Evolutionary conservation across 1,284 basidiomycete species (phyloP), one percentile per base, ranked within the genome.

Genomic region (Ceratobasidium sp.): DNA sequence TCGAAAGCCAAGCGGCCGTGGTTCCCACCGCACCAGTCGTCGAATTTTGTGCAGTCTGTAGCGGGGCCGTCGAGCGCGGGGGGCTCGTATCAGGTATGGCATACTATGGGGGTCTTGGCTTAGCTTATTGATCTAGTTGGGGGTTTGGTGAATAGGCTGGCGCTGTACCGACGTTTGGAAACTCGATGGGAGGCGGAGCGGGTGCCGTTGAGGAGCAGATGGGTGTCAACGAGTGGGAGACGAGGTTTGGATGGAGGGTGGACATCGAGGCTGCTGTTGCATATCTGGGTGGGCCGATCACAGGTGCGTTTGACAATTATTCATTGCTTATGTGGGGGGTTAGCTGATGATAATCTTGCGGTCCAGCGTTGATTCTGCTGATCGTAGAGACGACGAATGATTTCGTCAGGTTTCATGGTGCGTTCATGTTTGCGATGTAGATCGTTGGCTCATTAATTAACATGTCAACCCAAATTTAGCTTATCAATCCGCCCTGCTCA

Each of bases 381-480:
- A 89, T 94, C n/a, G 80, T 92, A 26, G 94, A 95, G 84, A 95
- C 92, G 10, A 89, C 91, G 80, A 94, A 94, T 81, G 93, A 94
- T 84, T 93, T 91, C 81, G 91, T 94, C 80, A 90, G 93, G 76
- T 94, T 94, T 84, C 93, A 94, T 83, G 91, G 93, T 93, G 78
- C 81, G 89, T 83, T 44, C 42, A 7, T 17, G 40, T n/a, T n/a
- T 20, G 46, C n/a, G 26, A 57, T 26, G 42, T 23, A 26, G 10
- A 15, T n/a, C n/a, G 3, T 5, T 9, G 15, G 7, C 17, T 7
- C 40, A 42, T n/a, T 17, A 28, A 42, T 46, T 9, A 69, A 33
- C 10, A 26, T 17, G 17, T 20, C 20, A 1, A 48, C 46, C 56
- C 48, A 9, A 28, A 52, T 48, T 38, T 77, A 94, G 93, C 93